Base-by-base conservation (phyloP, 2,329 filamentous ascomycete species). In the Fusarium setosum region DNA sequence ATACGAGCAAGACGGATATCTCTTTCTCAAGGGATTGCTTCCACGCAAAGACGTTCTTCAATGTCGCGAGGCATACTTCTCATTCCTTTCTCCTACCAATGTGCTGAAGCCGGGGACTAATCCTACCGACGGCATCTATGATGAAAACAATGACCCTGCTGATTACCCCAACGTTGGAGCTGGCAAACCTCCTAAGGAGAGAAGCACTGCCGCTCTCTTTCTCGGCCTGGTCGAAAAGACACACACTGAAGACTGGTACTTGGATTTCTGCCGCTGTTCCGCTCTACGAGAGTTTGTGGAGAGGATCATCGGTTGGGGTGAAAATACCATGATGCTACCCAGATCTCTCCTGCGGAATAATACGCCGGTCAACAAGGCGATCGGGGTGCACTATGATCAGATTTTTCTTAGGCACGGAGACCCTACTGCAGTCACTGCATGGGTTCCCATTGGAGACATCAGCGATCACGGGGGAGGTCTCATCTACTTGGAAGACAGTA, bases 301-400 rank as follows among this genome's bases (percentile, higher is more conserved):
- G 1, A 73, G 73, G 15, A 79, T 88, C 52, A 85, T 82, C 0
- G 84, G 82, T 20, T 72, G 9, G 21, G 78, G 26, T 73, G 85
- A 44, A 6, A n/a, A 34, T 11, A 84, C 83, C 6, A 68, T 88
- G 21, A 72, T 88, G 57, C 76, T 56, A 11, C 54, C 45, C 21
- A 42, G 37, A 15, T 50, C 54, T 13, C 31, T 35, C n/a, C 13
- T 23, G 11, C 45, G 86, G 42, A 87, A 87, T 66, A 87, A 86
- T 61, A 83, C 82, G 1, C 85, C 86, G 0, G 80, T 81, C 0
- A 85, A 83, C 45, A 84, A 84, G 67, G 83, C 84, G 0, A 87
- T 87, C 59, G 85, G 85, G 1, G 85, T 88, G 5, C 86, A 88
- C 61, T 88, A 88, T 65, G 85, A 88, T 67, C 85, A 88, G 73